Evolutionary conservation across 1,284 basidiomycete genomes (phyloP), one percentile per base, ranked within the genome.

Genomic region (Chondrostereum purpureum): DNA sequence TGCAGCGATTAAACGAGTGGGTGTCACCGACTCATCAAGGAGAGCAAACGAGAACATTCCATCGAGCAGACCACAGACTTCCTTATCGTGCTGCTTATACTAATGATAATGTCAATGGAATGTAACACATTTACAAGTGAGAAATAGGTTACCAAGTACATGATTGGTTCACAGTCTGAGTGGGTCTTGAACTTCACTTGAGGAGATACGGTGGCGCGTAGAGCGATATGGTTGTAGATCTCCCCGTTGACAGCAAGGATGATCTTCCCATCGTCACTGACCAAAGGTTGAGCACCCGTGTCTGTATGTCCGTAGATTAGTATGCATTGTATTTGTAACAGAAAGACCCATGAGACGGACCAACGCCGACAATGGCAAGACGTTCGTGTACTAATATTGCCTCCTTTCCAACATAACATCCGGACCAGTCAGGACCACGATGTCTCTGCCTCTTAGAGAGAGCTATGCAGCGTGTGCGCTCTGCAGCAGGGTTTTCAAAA

Each of bases 21-120:
- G 95, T 1, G 86, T 75, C 48, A 90, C 85, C 10, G 89, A 88
- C 59, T 93, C 92, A 68, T 99, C 96, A 48, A 99, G 75, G 36
- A 99, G 79, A 53, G 97, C 87, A 61, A 99, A 99, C 10, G 93
- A 94, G 72, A 99, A 99, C 92, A 99, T 97, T 56, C 96, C 96
- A 63, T 99, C 96, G 50, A 99, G 86, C 64, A 82, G 73, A 60
- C 69, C 67, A 68, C 88, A 89, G 19, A 94, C 67, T 2, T 76
- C 78, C 55, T 80, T 88, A 60, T 73, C 91, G 61, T 90, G 67
- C 70, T 92, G 84, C 57, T 76, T 74, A 72, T 96, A 96, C 93
- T 96, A 56, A 49, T 33, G 39, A 13, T 47, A 43, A 45, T 33
- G 46, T 35, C 34, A 45, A 50, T 20, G 38, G 34, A 33, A 20